Base-by-base conservation (phyloP, 1,284 basidiomycete genomes). In the Malassezia pachydermatis region DNA sequence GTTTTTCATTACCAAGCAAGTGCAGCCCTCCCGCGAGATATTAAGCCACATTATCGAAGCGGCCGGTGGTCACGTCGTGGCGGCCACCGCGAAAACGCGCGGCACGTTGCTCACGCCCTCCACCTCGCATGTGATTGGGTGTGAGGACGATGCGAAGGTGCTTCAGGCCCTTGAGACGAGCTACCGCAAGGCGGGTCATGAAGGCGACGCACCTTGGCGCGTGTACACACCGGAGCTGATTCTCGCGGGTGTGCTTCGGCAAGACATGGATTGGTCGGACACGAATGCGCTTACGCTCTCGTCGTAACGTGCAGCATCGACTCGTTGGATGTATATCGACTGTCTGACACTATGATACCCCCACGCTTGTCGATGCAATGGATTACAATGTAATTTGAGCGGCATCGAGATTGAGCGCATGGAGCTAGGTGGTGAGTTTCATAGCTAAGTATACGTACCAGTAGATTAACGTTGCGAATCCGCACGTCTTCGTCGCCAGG, bases 361-460 rank as follows among this genome's bases (percentile, higher is more conserved):
- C 28, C 28, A 14, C 28, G 28, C 28, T n/a, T n/a, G n/a, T n/a
- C n/a, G n/a, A n/a, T n/a, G n/a, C n/a, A n/a, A n/a, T n/a, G 28
- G 16, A 38, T 49, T 50, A 70, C 13, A 69, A 57, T 27, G 60
- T 63, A 37, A 70, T 70, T 54, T 70, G 68, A 1, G 67, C 60
- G 5, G 68, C 66, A 41, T 70, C 68, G 27, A 70, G 45, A 41
- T 67, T 69, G 17, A 70, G 58, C 11, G 68, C 68, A 35, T 70
- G 67, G 19, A 70, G 47, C 51, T 52, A 41, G 13, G 14, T 13
- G 19, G 9, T 35, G 33, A 16, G 29, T 4, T 14, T 17, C 23
- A 37, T 10, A 8, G 40, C 8, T 41, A 2, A 11, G 30, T 42
- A 35, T 2, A 55, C 54, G 41, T 40, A 58, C 45, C 8, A 70